Evolutionary conservation across 345 rosid genomes (phyloP), one percentile per base, ranked within the genome.

Genomic region (Reutealis trisperma): DNA sequence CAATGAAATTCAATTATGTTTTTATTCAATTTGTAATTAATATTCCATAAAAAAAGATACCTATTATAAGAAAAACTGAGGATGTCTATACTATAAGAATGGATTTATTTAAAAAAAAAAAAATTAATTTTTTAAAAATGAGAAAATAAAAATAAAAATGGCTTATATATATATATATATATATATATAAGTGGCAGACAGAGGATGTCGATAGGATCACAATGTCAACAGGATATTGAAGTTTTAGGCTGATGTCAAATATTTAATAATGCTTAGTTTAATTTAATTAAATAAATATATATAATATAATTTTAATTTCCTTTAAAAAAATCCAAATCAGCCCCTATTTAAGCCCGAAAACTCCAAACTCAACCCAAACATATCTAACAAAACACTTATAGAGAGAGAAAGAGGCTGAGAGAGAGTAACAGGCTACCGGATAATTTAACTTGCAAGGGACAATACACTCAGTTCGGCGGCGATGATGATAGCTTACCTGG

Each of bases 401-500:
- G 3, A 8, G 19, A 14, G 2, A 21, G 58, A 58, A 47, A 65
- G 51, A 51, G 66, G 55, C 22, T 27, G 37, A 7, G 58, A 44
- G 59, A 62, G 37, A 52, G 44, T 21, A 5, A 52, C 19, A 19
- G 24, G 34, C 41, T 16, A 55, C 45, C 77, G 47, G 60, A 63
- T 13, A 45, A 30, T 5, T 62, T 32, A 6, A 70, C 73, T 16
- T 27, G 72, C 21, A 18, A 34, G 42, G 9, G 21, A 63, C 10
- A 63, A 63, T 24, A 51, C n/a, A 10, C 25, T 42, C 27, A 66
- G 27, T 32, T 70, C 65, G 25, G 55, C 64, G 57, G 45, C 76
- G 49, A 81, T 8, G 77, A 95, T 95, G 98, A 93, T 95, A 73
- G 96, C 94, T 1, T 95, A 83, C 85, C 25, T 91, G 55, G 97